Percentiles rank a stretch among this genome's conserved stretches.
Evolutionary conservation across 352 stramenopile species (phyloP).

Genomic region (Phytophthora sansomeana): DNA sequence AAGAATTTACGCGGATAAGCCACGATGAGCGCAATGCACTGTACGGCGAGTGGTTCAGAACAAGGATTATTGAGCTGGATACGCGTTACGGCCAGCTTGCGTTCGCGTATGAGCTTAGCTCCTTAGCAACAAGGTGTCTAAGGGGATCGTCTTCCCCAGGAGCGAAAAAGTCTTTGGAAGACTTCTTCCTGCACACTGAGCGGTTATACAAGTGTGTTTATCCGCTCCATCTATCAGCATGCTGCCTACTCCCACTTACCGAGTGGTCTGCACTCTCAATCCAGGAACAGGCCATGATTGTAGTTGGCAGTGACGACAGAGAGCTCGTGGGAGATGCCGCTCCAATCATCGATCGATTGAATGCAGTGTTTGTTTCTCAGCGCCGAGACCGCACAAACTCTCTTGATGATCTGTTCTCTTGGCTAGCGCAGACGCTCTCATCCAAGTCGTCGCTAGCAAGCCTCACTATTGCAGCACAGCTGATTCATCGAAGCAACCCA

Average conservation of each 20-base stretch:
- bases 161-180: conserved; percentile 45
- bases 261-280: conserved; percentile 70
- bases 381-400: conserved; percentile 42
- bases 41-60: conserved; percentile 62
- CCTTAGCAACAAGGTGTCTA: conserved; percentile 44
- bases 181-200: conserved; percentile 63
- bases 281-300: conserved; percentile 63
- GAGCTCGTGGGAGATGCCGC: conserved; percentile 13
- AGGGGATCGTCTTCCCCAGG: conserved; percentile 32
- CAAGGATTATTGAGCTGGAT: conserved; percentile 68
- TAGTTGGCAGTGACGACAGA: conserved; percentile 41
- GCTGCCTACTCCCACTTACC: conserved; percentile 48
- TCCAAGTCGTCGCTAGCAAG: conserved; percentile 38
- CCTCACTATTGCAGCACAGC: conserved; percentile 57
- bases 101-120: conserved; percentile 54
- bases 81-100: conserved; percentile 63
- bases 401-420: conserved; percentile 63
- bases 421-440: conserved; percentile 48
- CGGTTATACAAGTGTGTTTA: conserved; percentile 72
- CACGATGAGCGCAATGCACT: conserved; percentile 32
- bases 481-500: conserved; percentile 75
- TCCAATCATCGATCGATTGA: conserved; percentile 51
- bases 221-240: conserved; percentile 47
- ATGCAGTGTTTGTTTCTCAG: conserved; percentile 56
- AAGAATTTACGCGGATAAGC: conserved; percentile 35